A percentile compares a stretch with the other conserved stretches of the same genome.
Evolutionary conservation across 2,329 filamentous ascomycete species (phyloP).

Genomic region (Monosporascus sp.): DNA sequence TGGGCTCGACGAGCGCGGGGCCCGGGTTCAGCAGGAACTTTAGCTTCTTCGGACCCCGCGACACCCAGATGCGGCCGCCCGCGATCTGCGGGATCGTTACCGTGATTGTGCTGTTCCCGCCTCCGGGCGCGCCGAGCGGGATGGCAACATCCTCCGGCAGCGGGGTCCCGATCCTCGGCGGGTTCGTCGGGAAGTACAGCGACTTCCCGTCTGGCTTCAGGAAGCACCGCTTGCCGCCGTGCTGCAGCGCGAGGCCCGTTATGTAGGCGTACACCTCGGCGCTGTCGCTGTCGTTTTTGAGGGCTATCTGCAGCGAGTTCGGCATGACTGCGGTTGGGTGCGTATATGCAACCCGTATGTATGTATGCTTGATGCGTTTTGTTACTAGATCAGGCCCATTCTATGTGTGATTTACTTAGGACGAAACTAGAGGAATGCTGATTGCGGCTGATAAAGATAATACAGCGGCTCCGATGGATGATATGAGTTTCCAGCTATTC

Average conservation of each 20-base stretch:
- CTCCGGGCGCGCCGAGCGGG: slow-evolving; percentile 49
- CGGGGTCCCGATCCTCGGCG: slow-evolving; percentile 40
- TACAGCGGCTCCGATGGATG: too few relatives aligned
- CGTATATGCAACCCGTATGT: neutral
- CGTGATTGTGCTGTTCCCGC: slow-evolving; percentile 35
- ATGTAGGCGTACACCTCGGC: slow-evolving; percentile 59
- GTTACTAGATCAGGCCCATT: too few relatives aligned
- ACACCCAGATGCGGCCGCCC: slow-evolving; percentile 61
- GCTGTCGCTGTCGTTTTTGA: slow-evolving; percentile 52
- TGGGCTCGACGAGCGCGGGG: slow-evolving; percentile 62
- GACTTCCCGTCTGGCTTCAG: slow-evolving; percentile 42
- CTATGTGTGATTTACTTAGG: too few relatives aligned
- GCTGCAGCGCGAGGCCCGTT: slow-evolving; percentile 55
- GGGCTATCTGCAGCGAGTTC: slow-evolving; percentile 44
- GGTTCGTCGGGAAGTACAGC: slow-evolving; percentile 53
- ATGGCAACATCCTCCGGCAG: slow-evolving; percentile 57
- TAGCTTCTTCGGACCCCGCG: slow-evolving; percentile 45
- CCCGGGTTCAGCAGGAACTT: slow-evolving; percentile 62
- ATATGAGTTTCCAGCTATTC: too few relatives aligned
- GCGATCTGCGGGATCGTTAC: slow-evolving; percentile 60
- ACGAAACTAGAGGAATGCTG: too few relatives aligned
- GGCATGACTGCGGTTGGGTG: slow-evolving; percentile 27
- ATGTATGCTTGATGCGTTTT: too few relatives aligned
- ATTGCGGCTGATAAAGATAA: too few relatives aligned
- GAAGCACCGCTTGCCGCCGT: slow-evolving; percentile 31